These are phyloP conservation scores for Aurifilum marmelostoma DNA, from an alignment of 2,329 filamentous ascomycete genomes.

Conservation along the genomic window DNA sequence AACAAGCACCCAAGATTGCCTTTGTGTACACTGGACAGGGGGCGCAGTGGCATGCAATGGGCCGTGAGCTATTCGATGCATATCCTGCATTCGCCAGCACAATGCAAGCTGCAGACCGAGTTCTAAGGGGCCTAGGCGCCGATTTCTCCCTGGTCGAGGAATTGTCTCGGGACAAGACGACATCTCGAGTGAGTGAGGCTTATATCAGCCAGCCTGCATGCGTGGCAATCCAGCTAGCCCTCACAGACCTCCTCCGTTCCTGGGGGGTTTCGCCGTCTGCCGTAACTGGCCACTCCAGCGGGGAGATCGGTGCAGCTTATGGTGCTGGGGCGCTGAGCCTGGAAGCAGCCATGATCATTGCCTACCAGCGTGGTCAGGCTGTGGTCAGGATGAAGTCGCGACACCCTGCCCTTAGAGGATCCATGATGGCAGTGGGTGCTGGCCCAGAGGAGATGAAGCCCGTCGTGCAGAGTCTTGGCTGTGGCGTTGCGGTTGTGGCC, in stretches of 20 bases:
- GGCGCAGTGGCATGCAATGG: slow-evolving; percentile 29
- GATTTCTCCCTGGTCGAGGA: slow-evolving; percentile 44
- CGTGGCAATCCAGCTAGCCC: slow-evolving; percentile 22
- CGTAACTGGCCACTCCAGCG: slow-evolving; percentile 25
- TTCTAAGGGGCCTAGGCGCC: slow-evolving; percentile 37
- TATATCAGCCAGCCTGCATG: slow-evolving; percentile 43
- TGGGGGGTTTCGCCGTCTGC: slow-evolving; percentile 19
- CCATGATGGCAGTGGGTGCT: slow-evolving; percentile 25
- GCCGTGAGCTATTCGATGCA: slow-evolving; percentile 35
- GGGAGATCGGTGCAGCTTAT: slow-evolving; percentile 29
- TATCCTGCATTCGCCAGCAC: slow-evolving; percentile 35
- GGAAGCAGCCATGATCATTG: slow-evolving; percentile 29
- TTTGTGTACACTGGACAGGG: slow-evolving; percentile 48
- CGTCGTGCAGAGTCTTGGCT: background rate
- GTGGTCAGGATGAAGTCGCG: slow-evolving; percentile 6
- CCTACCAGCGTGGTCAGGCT: slow-evolving; percentile 31
- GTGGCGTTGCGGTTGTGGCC: slow-evolving; percentile 12
- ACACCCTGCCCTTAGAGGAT: slow-evolving; percentile 5
- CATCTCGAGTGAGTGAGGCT: slow-evolving; percentile 42
- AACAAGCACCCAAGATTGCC: slow-evolving; percentile 30
- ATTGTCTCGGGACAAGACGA: slow-evolving; percentile 40
- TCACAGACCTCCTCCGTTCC: slow-evolving; percentile 17
- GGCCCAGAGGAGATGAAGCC: slow-evolving; percentile 17
- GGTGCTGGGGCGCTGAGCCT: slow-evolving; percentile 30
- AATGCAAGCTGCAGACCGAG: slow-evolving; percentile 17